Percentiles rank a stretch among this genome's conserved stretches.
These are phyloP conservation scores for Murraya paniculata DNA, from an alignment of 345 rosid genomes.

Conservation along the genomic window DNA sequence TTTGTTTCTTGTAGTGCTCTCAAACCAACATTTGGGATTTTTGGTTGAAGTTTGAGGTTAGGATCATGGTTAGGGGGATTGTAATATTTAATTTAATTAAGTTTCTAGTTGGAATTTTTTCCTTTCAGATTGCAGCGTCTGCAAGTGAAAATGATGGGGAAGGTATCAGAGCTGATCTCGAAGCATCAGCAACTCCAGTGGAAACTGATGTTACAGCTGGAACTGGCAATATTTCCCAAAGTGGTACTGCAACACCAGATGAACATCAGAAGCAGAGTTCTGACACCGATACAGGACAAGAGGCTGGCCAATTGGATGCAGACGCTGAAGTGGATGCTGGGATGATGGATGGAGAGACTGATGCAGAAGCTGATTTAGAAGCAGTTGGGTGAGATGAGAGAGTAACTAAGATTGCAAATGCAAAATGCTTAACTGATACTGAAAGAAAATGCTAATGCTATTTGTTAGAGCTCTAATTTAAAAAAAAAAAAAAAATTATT, in stretches of 20 bases:
- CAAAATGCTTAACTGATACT: neutral
- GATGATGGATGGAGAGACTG: constrained; percentile 65
- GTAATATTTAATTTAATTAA: neutral
- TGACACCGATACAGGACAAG: constrained; percentile 67
- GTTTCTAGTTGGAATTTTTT: neutral
- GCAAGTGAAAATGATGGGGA: constrained; percentile 69
- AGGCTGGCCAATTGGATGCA: constrained; percentile 69
- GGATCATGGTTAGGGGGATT: neutral
- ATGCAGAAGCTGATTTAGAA: constrained; percentile 62
- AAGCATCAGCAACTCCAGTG: constrained; percentile 50
- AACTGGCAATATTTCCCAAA: constrained; percentile 37
- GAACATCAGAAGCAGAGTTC: constrained; percentile 76
- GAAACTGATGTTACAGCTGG: constrained; percentile 49
- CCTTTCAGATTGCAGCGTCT: constrained; percentile 39
- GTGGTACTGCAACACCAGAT: constrained; percentile 59
- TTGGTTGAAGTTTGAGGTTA: neutral
- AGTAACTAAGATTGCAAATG: neutral
- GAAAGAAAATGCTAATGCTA: neutral
- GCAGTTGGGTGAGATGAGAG: constrained; percentile 27
- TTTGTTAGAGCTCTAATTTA: neutral
- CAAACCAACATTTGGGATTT: neutral
- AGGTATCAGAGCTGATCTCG: constrained; percentile 54
- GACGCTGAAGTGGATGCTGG: constrained; percentile 56
- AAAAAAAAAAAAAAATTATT: too few species aligned
- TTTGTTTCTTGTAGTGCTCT: neutral